Percentiles rank a stretch among this genome's conserved stretches.
phyloP scores from a whole-genome alignment of 164 flowering plant genomes.

The Malania oleifera region DNA sequence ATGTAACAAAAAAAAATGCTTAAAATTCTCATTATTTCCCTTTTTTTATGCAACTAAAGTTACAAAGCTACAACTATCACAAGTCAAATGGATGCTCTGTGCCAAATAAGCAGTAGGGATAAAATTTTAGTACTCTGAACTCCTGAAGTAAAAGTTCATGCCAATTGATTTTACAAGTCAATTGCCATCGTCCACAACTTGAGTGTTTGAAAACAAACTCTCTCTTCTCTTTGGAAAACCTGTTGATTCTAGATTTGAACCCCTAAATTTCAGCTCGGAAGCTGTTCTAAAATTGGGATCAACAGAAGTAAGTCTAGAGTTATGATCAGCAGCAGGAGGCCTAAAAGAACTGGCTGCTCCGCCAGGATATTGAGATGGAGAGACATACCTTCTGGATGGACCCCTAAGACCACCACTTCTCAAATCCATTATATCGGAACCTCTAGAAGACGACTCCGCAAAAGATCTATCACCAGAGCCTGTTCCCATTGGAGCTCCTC shows the following conservation, averaged over 20 bases:
- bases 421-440: conserved; percentile 54
- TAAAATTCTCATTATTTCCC: neutral
- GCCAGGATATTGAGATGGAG: conserved; percentile 66
- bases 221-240: conserved; percentile 73
- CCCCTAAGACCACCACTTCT: conserved; percentile 59
- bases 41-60: conserved; percentile 1
- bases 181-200: conserved; percentile 48
- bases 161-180: conserved; percentile 37
- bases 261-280: conserved; percentile 70
- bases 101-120: conserved; percentile 11
- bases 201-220: conserved; percentile 43
- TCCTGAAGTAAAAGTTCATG: conserved; percentile 30
- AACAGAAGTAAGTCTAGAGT: conserved; percentile 41
- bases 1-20: too few species aligned
- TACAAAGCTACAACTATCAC: conserved; percentile 16
- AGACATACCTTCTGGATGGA: conserved; percentile 60
- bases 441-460: conserved; percentile 57
- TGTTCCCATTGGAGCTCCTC: conserved; percentile 50
- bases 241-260: conserved; percentile 50
- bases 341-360: conserved; percentile 58
- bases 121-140: conserved; percentile 12
- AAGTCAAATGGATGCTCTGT: conserved; percentile 5
- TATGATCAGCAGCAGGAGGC: conserved; percentile 41
- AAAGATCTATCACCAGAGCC: conserved; percentile 51
- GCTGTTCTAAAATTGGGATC: conserved; percentile 56